Evolutionary conservation across 192 early-diverging fungal species (phyloP).

Genomic region (Backusella parvicylindrica): DNA sequence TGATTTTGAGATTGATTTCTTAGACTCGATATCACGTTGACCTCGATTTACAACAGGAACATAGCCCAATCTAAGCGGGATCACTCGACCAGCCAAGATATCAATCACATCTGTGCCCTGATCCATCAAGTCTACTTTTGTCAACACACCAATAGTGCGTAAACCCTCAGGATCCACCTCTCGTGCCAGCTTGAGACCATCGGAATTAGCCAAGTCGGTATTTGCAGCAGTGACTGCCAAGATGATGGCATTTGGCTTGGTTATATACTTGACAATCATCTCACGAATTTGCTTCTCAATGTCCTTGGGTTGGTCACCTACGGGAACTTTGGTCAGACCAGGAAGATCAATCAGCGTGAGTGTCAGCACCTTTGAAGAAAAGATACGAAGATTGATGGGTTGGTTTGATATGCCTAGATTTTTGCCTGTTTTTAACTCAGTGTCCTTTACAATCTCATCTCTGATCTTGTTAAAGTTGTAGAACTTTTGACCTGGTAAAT

Average conservation of each 20-base stretch:
- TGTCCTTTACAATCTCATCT: slow-evolving; percentile 92
- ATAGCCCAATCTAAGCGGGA: slow-evolving; percentile 95
- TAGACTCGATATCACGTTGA: slow-evolving; percentile 94
- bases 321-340: slow-evolving; percentile 97
- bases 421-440: slow-evolving; percentile 82
- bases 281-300: slow-evolving; percentile 98
- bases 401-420: slow-evolving; percentile 86
- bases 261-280: slow-evolving; percentile 97
- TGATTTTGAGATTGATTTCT: slow-evolving; percentile 86
- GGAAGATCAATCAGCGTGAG: slow-evolving; percentile 98
- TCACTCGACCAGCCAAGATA: slow-evolving; percentile 94
- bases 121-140: slow-evolving; percentile 99
- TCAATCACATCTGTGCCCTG: slow-evolving; percentile 99
- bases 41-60: slow-evolving; percentile 99
- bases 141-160: slow-evolving; percentile 98
- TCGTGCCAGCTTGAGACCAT: slow-evolving; percentile 95
- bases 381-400: slow-evolving; percentile 97
- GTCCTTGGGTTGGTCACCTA: slow-evolving; percentile 98
- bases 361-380: slow-evolving; percentile 97
- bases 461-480: slow-evolving; percentile 96
- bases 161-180: slow-evolving; percentile 97
- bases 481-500: slow-evolving; percentile 96
- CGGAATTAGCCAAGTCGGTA: slow-evolving; percentile 98
- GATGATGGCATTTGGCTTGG: slow-evolving; percentile 98
- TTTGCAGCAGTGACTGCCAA: slow-evolving; percentile 97